phyloP scores from a whole-genome alignment of 805 yeast species.

The Pichia kluyveri region DNA sequence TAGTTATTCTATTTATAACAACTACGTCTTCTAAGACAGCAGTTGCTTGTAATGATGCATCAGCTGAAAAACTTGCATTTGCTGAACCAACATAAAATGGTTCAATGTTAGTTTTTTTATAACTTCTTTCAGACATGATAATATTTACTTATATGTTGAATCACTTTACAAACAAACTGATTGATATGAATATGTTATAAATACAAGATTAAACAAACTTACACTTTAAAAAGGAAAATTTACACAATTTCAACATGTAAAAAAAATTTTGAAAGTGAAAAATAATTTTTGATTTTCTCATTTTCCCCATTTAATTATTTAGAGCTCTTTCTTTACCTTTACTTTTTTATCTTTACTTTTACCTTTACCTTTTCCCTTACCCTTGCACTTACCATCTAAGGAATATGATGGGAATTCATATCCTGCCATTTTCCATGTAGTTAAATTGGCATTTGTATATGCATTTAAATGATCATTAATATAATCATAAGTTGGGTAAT shows the following conservation, averaged over 20 bases:
- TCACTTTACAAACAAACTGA: too few species aligned
- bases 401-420: constrained; percentile 25
- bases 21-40: constrained; percentile 72
- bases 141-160: too few species aligned
- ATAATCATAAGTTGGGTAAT: constrained; percentile 28
- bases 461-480: constrained; percentile 14
- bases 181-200: too few species aligned
- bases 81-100: constrained; percentile 89
- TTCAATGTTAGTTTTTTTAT: constrained; percentile 40
- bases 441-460: constrained; percentile 28
- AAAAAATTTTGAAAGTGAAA: too few species aligned
- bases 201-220: too few species aligned
- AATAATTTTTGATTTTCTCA: too few species aligned
- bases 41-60: constrained; percentile 63
- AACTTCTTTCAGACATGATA: constrained; percentile 20
- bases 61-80: constrained; percentile 55
- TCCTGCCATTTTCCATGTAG: constrained; percentile 33
- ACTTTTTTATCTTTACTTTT: too few species aligned
- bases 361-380: too few species aligned
- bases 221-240: too few species aligned
- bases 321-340: too few species aligned
- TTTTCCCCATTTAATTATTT: too few species aligned
- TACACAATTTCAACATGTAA: too few species aligned
- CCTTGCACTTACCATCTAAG: constrained; percentile 1
- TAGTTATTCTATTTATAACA: constrained; percentile 53